Percentiles rank a stretch among this genome's conserved stretches.
phyloP scores from a whole-genome alignment of 2,329 filamentous ascomycete genomes.

The Aspergillus nomiae region DNA sequence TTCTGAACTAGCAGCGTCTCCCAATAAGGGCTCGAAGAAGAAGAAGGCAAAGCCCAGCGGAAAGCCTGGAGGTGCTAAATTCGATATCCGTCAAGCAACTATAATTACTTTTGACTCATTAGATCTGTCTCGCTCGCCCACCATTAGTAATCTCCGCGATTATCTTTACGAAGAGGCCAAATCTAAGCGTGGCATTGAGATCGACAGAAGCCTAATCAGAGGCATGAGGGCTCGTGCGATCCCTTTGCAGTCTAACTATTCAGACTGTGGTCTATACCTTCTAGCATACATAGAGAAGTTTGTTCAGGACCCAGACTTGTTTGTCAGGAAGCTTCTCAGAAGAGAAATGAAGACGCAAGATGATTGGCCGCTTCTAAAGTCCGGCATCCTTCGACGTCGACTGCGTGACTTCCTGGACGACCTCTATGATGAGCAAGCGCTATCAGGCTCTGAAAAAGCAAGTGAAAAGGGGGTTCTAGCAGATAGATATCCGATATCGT shows the following conservation, averaged over 20 bases:
- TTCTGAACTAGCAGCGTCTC: conserved; percentile 15
- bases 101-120: conserved; percentile 91
- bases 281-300: conserved; percentile 85
- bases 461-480: conserved; percentile 39
- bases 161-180: conserved; percentile 76
- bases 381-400: conserved; percentile 61
- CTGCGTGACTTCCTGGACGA: conserved; percentile 68
- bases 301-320: conserved; percentile 70
- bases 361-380: conserved; percentile 58
- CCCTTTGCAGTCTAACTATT: conserved; percentile 79
- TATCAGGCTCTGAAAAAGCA: conserved; percentile 34
- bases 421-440: conserved; percentile 62
- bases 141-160: conserved; percentile 69
- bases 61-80: conserved; percentile 40
- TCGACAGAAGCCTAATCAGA: conserved; percentile 49
- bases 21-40: conserved; percentile 20
- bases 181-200: conserved; percentile 57
- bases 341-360: conserved; percentile 60
- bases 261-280: conserved; percentile 86
- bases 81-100: conserved; percentile 59
- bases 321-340: conserved; percentile 67
- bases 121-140: conserved; percentile 62
- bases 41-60: conserved; percentile 32
- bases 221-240: conserved; percentile 73
- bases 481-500: conserved; percentile 32